Percentiles rank a stretch among this genome's conserved stretches.
phyloP scores from a whole-genome alignment of 139 green algal species.

The Limnomonas spitsbergensis region DNA sequence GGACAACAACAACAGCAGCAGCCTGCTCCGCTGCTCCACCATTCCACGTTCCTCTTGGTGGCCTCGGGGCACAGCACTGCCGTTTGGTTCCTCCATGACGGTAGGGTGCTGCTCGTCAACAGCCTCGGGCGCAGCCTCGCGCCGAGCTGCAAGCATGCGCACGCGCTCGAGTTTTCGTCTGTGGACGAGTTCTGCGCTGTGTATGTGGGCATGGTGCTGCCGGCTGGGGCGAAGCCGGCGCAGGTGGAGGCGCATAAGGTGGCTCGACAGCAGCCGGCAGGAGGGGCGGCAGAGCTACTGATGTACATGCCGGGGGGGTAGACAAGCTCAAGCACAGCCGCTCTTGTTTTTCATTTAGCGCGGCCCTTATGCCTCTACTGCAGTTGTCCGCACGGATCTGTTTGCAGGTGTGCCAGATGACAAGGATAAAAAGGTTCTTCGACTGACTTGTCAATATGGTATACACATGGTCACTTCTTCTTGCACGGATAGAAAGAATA shows the following conservation, averaged over 20 bases:
- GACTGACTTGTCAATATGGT: too few relatives aligned
- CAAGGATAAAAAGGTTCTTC: too few relatives aligned
- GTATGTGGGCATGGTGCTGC: not conserved
- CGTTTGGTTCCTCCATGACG: slow-evolving; percentile 6
- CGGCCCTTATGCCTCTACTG: too few relatives aligned
- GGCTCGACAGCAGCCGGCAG: not conserved
- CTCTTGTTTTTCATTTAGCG: too few relatives aligned
- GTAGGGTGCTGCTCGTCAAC: slow-evolving; percentile 7
- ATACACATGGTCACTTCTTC: too few relatives aligned
- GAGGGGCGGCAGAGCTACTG: not conserved
- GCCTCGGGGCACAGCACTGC: slow-evolving; percentile 7
- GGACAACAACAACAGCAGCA: too few relatives aligned
- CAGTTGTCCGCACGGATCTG: too few relatives aligned
- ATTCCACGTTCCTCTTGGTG: slow-evolving; percentile 4
- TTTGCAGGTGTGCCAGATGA: too few relatives aligned
- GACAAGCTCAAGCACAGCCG: too few relatives aligned
- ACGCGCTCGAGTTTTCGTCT: not conserved
- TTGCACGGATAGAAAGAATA: too few relatives aligned
- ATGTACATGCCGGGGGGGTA: slow-evolving; percentile 1
- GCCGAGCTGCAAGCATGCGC: not conserved
- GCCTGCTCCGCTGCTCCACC: not conserved
- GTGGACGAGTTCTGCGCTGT: not conserved
- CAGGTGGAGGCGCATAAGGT: slow-evolving; percentile 18
- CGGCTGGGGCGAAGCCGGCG: not conserved
- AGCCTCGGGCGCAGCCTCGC: slow-evolving; percentile 4